Evolutionary conservation across 148 eudicot species (phyloP), one percentile per base, ranked within the genome.

Genomic region (Gaultheria prostrata): DNA sequence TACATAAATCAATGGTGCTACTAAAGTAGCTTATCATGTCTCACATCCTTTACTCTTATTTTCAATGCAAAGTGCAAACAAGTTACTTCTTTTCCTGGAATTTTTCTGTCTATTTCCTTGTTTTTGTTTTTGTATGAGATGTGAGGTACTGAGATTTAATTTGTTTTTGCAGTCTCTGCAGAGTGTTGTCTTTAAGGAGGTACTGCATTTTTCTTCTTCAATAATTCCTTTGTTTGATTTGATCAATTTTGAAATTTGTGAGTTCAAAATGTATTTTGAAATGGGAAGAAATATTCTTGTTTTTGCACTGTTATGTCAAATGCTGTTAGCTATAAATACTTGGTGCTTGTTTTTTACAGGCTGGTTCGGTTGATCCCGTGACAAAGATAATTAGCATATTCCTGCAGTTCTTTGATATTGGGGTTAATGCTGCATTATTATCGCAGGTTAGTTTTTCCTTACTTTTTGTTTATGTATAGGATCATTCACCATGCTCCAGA

Each of bases 121-220:
- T 65, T 13, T 57, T 83, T 80, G 3, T 67, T 84, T 30, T 24
- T 86, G 28, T 35, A 73, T 65, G 74, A 46, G 15, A 71, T 49
- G 24, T 79, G 24, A 45, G 35, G 50, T 71, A 30, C 35, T 83
- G 80, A 88, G 56, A 86, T 89, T 46, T 33, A 74, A 63, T 90
- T 90, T 26, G 18, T 49, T 88, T 77, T 32, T 90, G 95, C 95
- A 97, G 99, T 97, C 99, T 78, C 88, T 97, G 92, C 99, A 97
- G 91, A 97, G 99, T 82, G 99, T 97, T 86, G 97, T 97, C 86
- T 97, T 97, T 89, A 97, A 94, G 91, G 93, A 92, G 95, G 99
- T 97, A 90, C 82, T 28, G 24, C 20, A 33, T 83, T 57, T 50
- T 57, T 80, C 39, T 63, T 83, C 39, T 67, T 67, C 72, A 67